These are phyloP conservation scores for Raphanus raphanistrum DNA, from an alignment of 345 rosid genomes.

Conservation along the genomic window DNA sequence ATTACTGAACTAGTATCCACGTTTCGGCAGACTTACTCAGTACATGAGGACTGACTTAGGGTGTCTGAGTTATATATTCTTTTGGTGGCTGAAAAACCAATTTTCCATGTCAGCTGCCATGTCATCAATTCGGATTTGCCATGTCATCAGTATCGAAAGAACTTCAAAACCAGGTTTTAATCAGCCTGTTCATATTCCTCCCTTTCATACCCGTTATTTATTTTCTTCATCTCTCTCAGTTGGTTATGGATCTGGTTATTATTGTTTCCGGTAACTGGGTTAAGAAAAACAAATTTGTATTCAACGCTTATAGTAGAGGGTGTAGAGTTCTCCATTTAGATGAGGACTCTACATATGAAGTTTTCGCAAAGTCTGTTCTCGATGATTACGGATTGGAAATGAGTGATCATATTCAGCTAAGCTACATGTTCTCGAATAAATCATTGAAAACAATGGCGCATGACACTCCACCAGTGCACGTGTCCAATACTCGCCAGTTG, in stretches of 20 bases:
- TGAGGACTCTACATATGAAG: neutral
- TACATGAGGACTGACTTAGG: neutral
- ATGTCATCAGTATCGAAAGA: no score
- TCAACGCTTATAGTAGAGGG: neutral
- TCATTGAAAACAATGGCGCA: neutral
- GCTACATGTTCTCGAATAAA: no score
- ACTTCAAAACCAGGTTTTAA: no score
- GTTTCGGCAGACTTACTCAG: neutral
- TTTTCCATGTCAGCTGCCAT: no score
- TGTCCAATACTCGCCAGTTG: no score
- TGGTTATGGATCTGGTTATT: neutral
- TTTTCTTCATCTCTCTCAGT: no score
- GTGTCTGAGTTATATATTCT: no score
- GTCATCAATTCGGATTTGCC: no score
- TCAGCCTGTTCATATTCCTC: no score
- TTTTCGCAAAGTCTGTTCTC: neutral
- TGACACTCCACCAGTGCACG: no score
- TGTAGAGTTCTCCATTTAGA: neutral
- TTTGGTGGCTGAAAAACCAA: no score
- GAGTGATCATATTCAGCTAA: neutral
- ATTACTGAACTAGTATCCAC: neutral
- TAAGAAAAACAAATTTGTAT: neutral
- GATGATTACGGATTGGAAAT: neutral
- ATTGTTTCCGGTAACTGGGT: neutral
- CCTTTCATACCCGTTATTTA: no score